Evolutionary conservation across 1,139 yeast genomes (phyloP).

Genomic region (Nadsonia commutata): DNA sequence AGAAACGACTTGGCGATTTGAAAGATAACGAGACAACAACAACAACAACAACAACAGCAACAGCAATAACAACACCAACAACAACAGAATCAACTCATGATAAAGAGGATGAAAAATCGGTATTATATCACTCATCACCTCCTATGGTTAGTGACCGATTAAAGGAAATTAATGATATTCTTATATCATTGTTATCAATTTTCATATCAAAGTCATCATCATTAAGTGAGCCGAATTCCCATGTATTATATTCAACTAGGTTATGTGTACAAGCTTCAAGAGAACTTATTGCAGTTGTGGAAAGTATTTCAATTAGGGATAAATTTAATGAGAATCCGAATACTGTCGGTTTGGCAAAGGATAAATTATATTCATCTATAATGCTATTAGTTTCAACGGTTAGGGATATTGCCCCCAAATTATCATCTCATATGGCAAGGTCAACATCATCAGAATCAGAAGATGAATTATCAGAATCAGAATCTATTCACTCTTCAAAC

Average conservation of each 20-base stretch:
- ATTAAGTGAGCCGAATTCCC: slow-evolving; percentile 21
- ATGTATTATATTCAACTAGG: slow-evolving; percentile 25
- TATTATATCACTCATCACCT: slow-evolving; percentile 29
- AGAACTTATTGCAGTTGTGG: slow-evolving; percentile 26
- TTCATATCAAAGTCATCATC: slow-evolving; percentile 21
- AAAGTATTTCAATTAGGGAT: slow-evolving; percentile 13
- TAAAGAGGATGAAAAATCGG: no score
- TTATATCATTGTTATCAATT: slow-evolving; percentile 52
- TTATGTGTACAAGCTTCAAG: slow-evolving; percentile 29
- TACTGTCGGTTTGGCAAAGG: slow-evolving; percentile 24
- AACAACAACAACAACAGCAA: no score
- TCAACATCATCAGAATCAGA: neutral
- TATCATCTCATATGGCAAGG: neutral
- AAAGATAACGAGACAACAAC: no score
- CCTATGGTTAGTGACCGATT: slow-evolving; percentile 62
- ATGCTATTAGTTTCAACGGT: neutral
- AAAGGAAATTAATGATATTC: slow-evolving; percentile 56
- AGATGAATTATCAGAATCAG: no score
- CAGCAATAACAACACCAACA: no score
- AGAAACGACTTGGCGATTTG: slow-evolving; percentile 12
- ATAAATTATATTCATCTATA: slow-evolving; percentile 10
- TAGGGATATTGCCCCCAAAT: neutral
- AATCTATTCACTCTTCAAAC: no score
- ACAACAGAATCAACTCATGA: no score
- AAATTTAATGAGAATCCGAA: slow-evolving; percentile 11